Percentiles rank a stretch among this genome's conserved stretches.
Evolutionary conservation across 2,329 filamentous ascomycete genomes (phyloP).

Genomic region (Alternaria sp.): DNA sequence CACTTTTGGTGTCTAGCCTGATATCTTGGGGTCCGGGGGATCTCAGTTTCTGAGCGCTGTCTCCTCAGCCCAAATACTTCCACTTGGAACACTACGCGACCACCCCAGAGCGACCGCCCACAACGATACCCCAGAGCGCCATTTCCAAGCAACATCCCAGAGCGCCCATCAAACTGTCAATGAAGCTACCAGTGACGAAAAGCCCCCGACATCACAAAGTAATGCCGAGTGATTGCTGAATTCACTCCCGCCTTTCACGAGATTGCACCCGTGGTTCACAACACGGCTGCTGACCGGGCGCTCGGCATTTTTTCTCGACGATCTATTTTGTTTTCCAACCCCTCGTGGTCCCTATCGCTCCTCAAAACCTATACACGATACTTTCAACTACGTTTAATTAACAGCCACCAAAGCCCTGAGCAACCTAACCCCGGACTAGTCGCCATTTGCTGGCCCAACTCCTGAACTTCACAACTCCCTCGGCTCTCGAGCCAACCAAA

Average conservation of each 20-base stretch:
- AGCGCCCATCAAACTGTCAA: conserved; percentile 9
- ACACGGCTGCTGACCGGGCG: conserved; percentile 7
- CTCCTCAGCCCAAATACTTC: conserved; percentile 5
- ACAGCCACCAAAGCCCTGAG: conserved; percentile 10
- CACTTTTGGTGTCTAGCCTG: conserved; percentile 7
- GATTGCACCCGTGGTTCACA: conserved; percentile 8
- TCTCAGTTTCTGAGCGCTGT: conserved; percentile 4
- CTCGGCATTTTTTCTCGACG: conserved; percentile 9
- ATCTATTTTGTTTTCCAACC: conserved; percentile 7
- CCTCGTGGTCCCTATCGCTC: conserved; percentile 8
- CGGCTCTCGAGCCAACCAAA: conserved; percentile 12
- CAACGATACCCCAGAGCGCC: conserved; percentile 9
- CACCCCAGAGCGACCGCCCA: conserved; percentile 12
- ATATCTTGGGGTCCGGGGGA: conserved; percentile 9
- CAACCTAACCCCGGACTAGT: conserved; percentile 1
- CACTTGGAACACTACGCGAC: conserved; percentile 4
- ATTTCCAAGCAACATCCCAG: conserved; percentile 16
- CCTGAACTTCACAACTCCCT: conserved; percentile 12
- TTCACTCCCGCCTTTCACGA: background rate
- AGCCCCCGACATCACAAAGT: conserved; percentile 10
- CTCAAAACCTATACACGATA: conserved; percentile 14
- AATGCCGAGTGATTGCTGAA: conserved; percentile 13
- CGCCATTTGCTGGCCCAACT: background rate
- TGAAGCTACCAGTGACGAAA: conserved; percentile 3
- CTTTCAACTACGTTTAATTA: background rate